Evolutionary conservation across 805 yeast genomes (phyloP).

Genomic region (Starmerella riodocensis): DNA sequence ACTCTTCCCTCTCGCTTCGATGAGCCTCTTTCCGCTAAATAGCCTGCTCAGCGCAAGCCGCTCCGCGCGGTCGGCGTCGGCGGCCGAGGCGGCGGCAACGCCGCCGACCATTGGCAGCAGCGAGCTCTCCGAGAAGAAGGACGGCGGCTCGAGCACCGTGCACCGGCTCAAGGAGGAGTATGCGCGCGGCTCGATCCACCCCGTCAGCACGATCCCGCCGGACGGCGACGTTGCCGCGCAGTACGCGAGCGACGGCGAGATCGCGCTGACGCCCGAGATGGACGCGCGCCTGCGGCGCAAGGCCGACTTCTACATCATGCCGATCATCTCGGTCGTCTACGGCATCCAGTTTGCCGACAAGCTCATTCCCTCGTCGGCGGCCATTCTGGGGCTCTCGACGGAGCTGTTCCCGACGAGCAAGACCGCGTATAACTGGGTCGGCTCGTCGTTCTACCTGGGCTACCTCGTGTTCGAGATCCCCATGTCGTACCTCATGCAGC

Average conservation of each 20-base stretch:
- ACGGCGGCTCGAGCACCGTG: too few relatives aligned
- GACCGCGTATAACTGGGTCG: constrained; percentile 31
- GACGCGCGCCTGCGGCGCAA: constrained; percentile 5
- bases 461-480: constrained; percentile 45
- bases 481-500: constrained; percentile 36
- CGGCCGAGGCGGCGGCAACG: too few relatives aligned
- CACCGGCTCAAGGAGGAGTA: too few relatives aligned
- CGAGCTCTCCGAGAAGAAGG: too few relatives aligned
- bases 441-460: constrained; percentile 48
- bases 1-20: too few relatives aligned
- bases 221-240: constrained; percentile 3
- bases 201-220: neutral
- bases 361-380: constrained; percentile 5
- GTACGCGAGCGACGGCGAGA: constrained; percentile 3
- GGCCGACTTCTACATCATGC: constrained; percentile 9
- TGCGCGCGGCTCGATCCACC: neutral
- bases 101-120: too few relatives aligned
- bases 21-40: too few relatives aligned
- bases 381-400: neutral
- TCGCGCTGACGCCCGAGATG: constrained; percentile 21
- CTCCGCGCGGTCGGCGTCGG: too few relatives aligned
- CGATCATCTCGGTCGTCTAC: constrained; percentile 7
- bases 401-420: constrained; percentile 3
- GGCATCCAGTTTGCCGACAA: constrained; percentile 15
- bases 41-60: too few relatives aligned